Percentiles rank a stretch among this genome's conserved stretches.
These are phyloP conservation scores for Aechmea fasciata DNA, from an alignment of 176 grass and related monocot genomes.

Conservation along the genomic window DNA sequence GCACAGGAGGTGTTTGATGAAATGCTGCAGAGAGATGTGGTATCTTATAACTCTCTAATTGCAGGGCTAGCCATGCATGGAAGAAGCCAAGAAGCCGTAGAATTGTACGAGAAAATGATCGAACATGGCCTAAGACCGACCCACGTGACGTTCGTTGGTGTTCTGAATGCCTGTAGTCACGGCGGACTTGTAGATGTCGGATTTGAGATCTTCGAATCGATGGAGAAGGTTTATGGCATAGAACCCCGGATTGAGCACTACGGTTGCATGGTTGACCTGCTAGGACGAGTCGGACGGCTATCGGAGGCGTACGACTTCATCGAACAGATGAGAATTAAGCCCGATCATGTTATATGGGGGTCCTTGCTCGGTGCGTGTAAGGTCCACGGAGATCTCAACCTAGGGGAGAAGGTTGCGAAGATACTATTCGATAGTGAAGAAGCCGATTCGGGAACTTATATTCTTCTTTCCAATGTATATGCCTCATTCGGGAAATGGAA, in stretches of 20 bases:
- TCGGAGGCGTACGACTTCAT: slow-evolving; percentile 19
- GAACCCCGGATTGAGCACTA: slow-evolving; percentile 19
- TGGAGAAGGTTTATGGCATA: slow-evolving; percentile 7
- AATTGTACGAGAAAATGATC: slow-evolving; percentile 9
- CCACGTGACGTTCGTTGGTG: slow-evolving; percentile 11
- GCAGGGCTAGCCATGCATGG: slow-evolving; percentile 22
- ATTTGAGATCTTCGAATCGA: slow-evolving; percentile 17
- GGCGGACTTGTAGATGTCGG: slow-evolving; percentile 13
- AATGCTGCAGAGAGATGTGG: slow-evolving; percentile 8
- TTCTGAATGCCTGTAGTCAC: slow-evolving; percentile 24
- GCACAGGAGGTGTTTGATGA: slow-evolving; percentile 7
- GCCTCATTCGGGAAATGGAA: slow-evolving; percentile 18
- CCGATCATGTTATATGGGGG: slow-evolving; percentile 18
- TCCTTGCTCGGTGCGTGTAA: slow-evolving; percentile 27
- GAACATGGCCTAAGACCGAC: slow-evolving; percentile 5
- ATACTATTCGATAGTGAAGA: slow-evolving; percentile 16
- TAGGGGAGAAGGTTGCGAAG: slow-evolving; percentile 17
- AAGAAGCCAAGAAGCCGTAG: slow-evolving; percentile 2
- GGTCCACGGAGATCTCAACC: slow-evolving; percentile 7
- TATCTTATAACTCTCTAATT: slow-evolving; percentile 22
- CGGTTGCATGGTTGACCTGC: slow-evolving; percentile 22
- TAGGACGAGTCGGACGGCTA: slow-evolving; percentile 14
- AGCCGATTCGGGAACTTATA: slow-evolving; percentile 16
- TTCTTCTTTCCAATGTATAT: slow-evolving; percentile 22
- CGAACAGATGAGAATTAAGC: slow-evolving; percentile 12